Percentiles rank a stretch among this genome's conserved stretches.
phyloP scores from a whole-genome alignment of 331 rosid species.

The Quercus lobata region DNA sequence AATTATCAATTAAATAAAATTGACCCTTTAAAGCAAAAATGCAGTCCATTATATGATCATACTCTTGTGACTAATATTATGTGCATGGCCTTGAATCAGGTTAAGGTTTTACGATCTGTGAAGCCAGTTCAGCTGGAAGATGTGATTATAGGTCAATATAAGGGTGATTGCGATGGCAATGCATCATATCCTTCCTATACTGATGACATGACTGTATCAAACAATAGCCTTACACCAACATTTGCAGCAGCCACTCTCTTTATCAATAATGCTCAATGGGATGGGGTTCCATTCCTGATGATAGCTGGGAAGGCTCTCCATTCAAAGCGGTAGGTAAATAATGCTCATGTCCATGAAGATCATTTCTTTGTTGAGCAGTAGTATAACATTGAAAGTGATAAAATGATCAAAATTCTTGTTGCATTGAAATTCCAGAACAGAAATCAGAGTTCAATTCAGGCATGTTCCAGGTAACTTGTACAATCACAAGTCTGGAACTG shows the following conservation, averaged over 20 bases:
- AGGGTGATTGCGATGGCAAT: constrained; percentile 75
- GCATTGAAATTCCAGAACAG: constrained; percentile 58
- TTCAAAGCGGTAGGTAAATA: constrained; percentile 56
- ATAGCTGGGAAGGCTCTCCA: constrained; percentile 97
- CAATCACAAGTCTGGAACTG: constrained; percentile 79
- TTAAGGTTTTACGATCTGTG: constrained; percentile 92
- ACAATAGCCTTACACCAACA: constrained; percentile 84
- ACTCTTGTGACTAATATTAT: constrained; percentile 9
- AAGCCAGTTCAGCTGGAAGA: constrained; percentile 70
- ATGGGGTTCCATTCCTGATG: constrained; percentile 97
- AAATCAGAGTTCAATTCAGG: constrained; percentile 94
- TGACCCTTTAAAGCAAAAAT: not conserved
- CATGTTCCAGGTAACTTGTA: constrained; percentile 96
- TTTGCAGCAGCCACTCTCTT: constrained; percentile 96
- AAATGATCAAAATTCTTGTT: constrained; percentile 13
- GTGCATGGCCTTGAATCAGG: constrained; percentile 52
- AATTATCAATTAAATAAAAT: not conserved
- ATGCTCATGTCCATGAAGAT: not conserved
- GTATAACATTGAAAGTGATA: constrained; percentile 6
- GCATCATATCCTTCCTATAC: constrained; percentile 68
- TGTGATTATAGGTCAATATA: constrained; percentile 90
- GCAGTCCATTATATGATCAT: not conserved
- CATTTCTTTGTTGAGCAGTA: not conserved
- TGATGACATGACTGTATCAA: constrained; percentile 81
- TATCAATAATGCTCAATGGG: constrained; percentile 93